Conservation (phyloP, 1,284 basidiomycete species). For the Macrocybe sp. region DNA sequence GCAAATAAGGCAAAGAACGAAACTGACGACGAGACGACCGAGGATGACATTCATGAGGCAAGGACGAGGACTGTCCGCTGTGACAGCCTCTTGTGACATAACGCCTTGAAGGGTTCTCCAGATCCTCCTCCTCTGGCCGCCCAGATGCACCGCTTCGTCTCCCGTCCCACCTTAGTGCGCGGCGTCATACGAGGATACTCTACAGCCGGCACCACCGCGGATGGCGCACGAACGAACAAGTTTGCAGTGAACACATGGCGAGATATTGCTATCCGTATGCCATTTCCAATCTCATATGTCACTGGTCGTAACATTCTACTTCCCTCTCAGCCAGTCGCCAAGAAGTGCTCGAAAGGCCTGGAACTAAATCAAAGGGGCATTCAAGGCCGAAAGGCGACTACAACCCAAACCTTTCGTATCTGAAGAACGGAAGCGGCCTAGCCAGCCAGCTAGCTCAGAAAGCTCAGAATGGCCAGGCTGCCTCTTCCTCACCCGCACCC, state of each 20-base stretch:
- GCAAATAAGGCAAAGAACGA: conserved; percentile 73
- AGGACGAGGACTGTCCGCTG: neutral
- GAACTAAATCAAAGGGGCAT: conserved; percentile 1
- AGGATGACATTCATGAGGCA: conserved; percentile 35
- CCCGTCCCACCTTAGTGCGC: neutral
- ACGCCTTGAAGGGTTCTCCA: conserved; percentile 9
- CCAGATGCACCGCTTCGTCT: conserved; percentile 4
- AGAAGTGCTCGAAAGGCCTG: conserved; percentile 12
- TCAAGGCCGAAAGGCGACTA: conserved; percentile 5
- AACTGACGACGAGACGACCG: conserved; percentile 60
- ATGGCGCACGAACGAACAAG: conserved; percentile 10
- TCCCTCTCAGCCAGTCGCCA: conserved; percentile 13
- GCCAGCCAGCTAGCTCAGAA: conserved; percentile 12
- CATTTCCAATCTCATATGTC: neutral
- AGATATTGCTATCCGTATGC: conserved; percentile 32
- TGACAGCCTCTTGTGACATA: conserved; percentile 7
- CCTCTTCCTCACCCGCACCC: too few relatives aligned
- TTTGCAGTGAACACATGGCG: conserved; percentile 24
- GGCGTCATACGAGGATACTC: neutral
- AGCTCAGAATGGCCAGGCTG: neutral
- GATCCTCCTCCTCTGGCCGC: conserved; percentile 5
- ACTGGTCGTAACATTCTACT: conserved; percentile 1
- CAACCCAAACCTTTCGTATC: conserved; percentile 16
- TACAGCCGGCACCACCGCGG: conserved; percentile 6
- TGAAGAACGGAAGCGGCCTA: conserved; percentile 9